Conservation (phyloP, 2,329 filamentous ascomycete species). For the Fusarium compactum region DNA sequence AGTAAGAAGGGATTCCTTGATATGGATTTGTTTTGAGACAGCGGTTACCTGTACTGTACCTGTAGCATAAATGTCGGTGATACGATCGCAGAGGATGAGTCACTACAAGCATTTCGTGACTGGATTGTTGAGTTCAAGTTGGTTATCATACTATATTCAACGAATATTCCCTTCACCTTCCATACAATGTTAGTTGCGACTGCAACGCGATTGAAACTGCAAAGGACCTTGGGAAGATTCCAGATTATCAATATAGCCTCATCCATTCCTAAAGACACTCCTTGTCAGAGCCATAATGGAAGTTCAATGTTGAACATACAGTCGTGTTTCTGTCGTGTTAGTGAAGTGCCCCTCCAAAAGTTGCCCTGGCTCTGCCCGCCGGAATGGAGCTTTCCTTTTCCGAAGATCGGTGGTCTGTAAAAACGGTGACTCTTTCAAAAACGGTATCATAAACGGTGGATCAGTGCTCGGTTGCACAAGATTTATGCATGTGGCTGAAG, state of each 20-base stretch:
- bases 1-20: background rate
- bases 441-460: background rate
- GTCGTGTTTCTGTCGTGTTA: background rate
- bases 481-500: slow-evolving; percentile 4
- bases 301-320: background rate
- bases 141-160: background rate
- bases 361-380: slow-evolving; percentile 3
- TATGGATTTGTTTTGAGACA: background rate
- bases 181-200: background rate
- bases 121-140: background rate
- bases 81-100: background rate
- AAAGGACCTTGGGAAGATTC: background rate
- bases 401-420: background rate
- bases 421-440: background rate
- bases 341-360: slow-evolving; percentile 16
- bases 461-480: background rate
- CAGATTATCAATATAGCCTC: background rate
- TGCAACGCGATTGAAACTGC: background rate
- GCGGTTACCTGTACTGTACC: background rate
- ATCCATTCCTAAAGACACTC: rapidly evolving
- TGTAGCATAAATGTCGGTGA: background rate
- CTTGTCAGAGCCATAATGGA: background rate
- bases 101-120: background rate
- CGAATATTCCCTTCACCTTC: background rate
- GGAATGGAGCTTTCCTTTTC: slow-evolving; percentile 17